Evolutionary conservation across 345 rosid species (phyloP).

Genomic region (Aquilaria yunnanensis): DNA sequence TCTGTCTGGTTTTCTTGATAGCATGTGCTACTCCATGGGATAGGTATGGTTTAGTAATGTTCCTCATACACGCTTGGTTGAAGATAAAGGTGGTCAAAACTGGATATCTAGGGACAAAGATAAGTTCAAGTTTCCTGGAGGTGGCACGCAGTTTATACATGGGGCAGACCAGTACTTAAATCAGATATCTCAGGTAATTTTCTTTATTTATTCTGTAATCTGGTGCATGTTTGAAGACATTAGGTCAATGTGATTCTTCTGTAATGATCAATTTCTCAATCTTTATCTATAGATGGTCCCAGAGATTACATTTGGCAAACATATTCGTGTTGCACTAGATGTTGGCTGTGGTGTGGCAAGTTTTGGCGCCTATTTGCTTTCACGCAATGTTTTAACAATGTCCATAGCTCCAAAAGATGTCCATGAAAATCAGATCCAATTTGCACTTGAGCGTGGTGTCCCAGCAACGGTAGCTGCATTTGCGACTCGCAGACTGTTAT

Average conservation of each 20-base stretch:
- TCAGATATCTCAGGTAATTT: slow-evolving; percentile 69
- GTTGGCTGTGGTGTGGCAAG: slow-evolving; percentile 99
- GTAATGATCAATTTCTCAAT: slow-evolving; percentile 14
- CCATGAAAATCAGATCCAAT: slow-evolving; percentile 97
- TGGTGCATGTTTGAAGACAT: background rate
- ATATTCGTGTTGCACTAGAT: slow-evolving; percentile 69
- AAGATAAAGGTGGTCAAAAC: slow-evolving; percentile 97
- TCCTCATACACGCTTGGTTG: slow-evolving; percentile 79
- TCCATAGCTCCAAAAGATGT: slow-evolving; percentile 99
- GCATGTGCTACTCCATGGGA: slow-evolving; percentile 13
- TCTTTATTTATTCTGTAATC: background rate
- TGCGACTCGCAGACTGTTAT: slow-evolving; percentile 64
- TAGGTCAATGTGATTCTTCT: background rate
- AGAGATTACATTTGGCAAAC: slow-evolving; percentile 67
- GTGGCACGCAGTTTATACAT: slow-evolving; percentile 97
- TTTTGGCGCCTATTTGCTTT: slow-evolving; percentile 92
- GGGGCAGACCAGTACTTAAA: slow-evolving; percentile 90
- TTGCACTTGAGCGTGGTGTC: slow-evolving; percentile 98
- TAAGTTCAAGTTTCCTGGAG: slow-evolving; percentile 94
- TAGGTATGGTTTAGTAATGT: slow-evolving; percentile 91
- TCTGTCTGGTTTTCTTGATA: slow-evolving; percentile 9
- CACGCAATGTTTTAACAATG: slow-evolving; percentile 71
- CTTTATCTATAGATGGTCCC: slow-evolving; percentile 65
- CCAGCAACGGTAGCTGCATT: slow-evolving; percentile 99
- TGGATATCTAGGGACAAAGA: slow-evolving; percentile 73